Conservation (phyloP, 1,284 basidiomycete genomes). For the Melampsora abietis-canadensis region DNA sequence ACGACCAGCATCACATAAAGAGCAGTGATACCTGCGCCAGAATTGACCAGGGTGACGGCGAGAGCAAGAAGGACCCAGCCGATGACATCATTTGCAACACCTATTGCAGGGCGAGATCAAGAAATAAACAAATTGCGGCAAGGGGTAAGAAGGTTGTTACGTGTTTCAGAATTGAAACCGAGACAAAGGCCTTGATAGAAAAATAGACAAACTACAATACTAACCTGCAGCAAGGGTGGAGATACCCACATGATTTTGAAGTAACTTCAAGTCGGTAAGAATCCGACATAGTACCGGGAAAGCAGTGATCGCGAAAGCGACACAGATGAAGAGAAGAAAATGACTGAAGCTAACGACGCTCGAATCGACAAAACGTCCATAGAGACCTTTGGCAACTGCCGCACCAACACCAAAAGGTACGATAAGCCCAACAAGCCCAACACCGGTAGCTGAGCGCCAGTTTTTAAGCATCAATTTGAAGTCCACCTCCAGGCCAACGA, state of each 20-base stretch:
- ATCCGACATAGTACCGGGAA: slow-evolving; percentile 81
- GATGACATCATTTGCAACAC: slow-evolving; percentile 81
- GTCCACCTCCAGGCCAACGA: slow-evolving; percentile 90
- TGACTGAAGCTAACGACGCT: slow-evolving; percentile 67
- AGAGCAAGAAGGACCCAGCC: slow-evolving; percentile 69
- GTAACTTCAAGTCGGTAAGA: slow-evolving; percentile 66
- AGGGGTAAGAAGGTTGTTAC: not conserved
- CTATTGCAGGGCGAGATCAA: not conserved
- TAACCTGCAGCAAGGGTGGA: slow-evolving; percentile 80
- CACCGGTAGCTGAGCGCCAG: slow-evolving; percentile 52
- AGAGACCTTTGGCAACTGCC: slow-evolving; percentile 74
- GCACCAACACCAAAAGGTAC: slow-evolving; percentile 82
- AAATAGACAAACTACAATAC: not conserved
- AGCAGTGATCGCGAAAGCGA: slow-evolving; percentile 72
- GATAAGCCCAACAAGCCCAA: slow-evolving; percentile 65
- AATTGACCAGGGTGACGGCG: slow-evolving; percentile 84
- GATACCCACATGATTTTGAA: slow-evolving; percentile 89
- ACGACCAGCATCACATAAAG: slow-evolving; percentile 37
- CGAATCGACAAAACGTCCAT: slow-evolving; percentile 70
- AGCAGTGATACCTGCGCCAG: slow-evolving; percentile 64
- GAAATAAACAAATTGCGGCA: slow-evolving; percentile 13
- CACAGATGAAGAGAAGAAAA: slow-evolving; percentile 90
- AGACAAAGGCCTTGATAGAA: not conserved
- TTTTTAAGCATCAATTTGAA: slow-evolving; percentile 72
- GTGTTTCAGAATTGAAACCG: not conserved